Percentiles rank a stretch among this genome's conserved stretches.
phyloP scores from a whole-genome alignment of 2,329 filamentous ascomycete genomes.

The Coleophoma crateriformis region DNA sequence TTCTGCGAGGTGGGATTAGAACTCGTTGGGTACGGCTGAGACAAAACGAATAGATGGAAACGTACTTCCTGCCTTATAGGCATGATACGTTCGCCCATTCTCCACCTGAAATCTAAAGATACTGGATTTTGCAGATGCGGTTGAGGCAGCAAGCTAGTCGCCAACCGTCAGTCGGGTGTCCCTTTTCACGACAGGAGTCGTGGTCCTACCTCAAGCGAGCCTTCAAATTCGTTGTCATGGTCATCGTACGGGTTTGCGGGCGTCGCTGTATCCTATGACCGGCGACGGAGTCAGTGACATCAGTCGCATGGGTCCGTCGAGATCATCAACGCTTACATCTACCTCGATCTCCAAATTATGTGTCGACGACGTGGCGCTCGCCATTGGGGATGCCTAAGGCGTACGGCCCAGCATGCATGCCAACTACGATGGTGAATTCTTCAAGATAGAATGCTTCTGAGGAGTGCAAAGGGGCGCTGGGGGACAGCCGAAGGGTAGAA shows the following conservation, averaged over 20 bases:
- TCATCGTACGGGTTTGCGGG: neutral
- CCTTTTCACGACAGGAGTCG: neutral
- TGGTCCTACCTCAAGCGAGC: neutral
- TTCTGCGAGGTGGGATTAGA: neutral
- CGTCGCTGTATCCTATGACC: neutral
- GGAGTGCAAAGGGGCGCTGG: too few relatives aligned
- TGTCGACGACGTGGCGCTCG: neutral
- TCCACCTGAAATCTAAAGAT: constrained; percentile 3
- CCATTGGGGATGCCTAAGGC: neutral
- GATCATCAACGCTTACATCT: neutral
- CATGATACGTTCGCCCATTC: constrained; percentile 7
- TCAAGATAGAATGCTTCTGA: too few relatives aligned
- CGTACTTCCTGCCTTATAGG: neutral
- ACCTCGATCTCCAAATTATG: neutral
- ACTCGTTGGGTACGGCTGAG: neutral
- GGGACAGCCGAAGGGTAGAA: too few relatives aligned
- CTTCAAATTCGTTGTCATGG: neutral
- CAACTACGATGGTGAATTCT: too few relatives aligned
- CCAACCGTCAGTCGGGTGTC: neutral
- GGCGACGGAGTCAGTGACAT: neutral
- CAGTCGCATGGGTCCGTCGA: neutral
- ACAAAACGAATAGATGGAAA: neutral
- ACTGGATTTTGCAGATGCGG: constrained; percentile 5
- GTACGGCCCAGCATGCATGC: too few relatives aligned
- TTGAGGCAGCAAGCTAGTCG: neutral